Conservation (phyloP, 2,329 filamentous ascomycete genomes). For the Alternaria sp. region DNA sequence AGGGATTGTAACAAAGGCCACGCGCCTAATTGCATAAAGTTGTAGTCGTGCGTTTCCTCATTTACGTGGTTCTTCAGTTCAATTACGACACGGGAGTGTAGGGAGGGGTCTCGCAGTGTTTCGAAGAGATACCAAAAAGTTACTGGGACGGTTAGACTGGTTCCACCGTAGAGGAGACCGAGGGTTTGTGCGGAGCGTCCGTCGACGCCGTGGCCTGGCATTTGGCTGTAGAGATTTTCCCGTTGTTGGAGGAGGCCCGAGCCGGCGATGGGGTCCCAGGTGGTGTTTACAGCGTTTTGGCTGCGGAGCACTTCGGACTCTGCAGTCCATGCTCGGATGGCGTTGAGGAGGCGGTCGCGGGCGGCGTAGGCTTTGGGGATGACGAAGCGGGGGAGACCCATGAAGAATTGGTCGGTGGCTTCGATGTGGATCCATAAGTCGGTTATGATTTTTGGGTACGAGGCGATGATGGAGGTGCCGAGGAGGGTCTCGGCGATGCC, state of each 20-base stretch:
- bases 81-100: not conserved
- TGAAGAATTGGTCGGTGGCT: constrained; percentile 22
- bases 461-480: constrained; percentile 18
- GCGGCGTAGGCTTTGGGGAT: constrained; percentile 22
- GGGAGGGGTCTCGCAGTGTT: constrained; percentile 8
- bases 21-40: constrained; percentile 22
- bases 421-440: constrained; percentile 33
- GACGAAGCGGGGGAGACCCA: constrained; percentile 24
- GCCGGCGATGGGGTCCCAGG: constrained; percentile 26
- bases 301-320: constrained; percentile 12
- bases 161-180: constrained; percentile 27
- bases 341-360: constrained; percentile 24
- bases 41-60: not conserved
- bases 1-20: constrained; percentile 28
- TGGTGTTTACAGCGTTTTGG: not conserved
- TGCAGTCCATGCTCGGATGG: constrained; percentile 15
- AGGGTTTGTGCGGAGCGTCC: constrained; percentile 27
- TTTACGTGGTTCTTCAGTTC: constrained; percentile 7
- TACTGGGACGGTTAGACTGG: constrained; percentile 23
- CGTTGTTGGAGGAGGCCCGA: constrained; percentile 27
- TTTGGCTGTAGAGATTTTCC: constrained; percentile 22
- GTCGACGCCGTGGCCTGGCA: constrained; percentile 22
- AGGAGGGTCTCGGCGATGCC: constrained; percentile 20
- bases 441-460: constrained; percentile 17
- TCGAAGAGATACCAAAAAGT: constrained; percentile 33